These are phyloP conservation scores for Candida sanyaensis DNA, from an alignment of 1,139 yeast species.

Conservation along the genomic window DNA sequence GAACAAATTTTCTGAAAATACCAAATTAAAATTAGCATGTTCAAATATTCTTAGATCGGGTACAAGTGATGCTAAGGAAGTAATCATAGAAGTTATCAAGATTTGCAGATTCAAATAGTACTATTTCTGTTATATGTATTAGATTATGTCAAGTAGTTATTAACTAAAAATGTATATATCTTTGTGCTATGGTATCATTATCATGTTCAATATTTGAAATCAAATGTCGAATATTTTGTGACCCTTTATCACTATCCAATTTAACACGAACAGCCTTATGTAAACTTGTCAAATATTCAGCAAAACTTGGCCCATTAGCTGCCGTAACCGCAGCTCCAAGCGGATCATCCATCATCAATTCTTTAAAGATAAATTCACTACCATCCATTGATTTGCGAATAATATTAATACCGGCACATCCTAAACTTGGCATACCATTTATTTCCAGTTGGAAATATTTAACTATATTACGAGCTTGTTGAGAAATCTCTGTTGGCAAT, in stretches of 20 bases:
- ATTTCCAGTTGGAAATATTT: conserved; percentile 47
- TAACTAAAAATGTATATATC: conserved; percentile 36
- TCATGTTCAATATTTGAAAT: conserved; percentile 28
- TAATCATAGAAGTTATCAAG: conserved; percentile 22
- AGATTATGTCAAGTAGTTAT: not conserved
- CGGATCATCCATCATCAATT: conserved; percentile 72
- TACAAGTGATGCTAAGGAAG: conserved; percentile 20
- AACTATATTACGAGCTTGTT: conserved; percentile 66
- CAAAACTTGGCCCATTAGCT: conserved; percentile 51
- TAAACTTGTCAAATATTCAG: conserved; percentile 60
- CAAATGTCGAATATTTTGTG: conserved; percentile 33
- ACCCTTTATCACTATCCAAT: conserved; percentile 46
- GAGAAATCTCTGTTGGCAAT: conserved; percentile 67
- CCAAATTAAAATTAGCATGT: conserved; percentile 22
- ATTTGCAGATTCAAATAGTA: conserved; percentile 15
- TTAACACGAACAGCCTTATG: conserved; percentile 63
- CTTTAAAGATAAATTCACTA: conserved; percentile 56
- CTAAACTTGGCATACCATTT: conserved; percentile 29
- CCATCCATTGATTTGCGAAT: conserved; percentile 71
- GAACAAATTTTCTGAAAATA: conserved; percentile 14
- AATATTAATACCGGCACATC: conserved; percentile 53
- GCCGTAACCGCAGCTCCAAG: conserved; percentile 28
- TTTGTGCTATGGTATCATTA: conserved; percentile 39
- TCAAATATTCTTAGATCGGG: conserved; percentile 13
- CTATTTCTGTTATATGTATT: not conserved